Conservation (phyloP, 2,329 filamentous ascomycete species). For the Rhynchosporium graminicola region DNA sequence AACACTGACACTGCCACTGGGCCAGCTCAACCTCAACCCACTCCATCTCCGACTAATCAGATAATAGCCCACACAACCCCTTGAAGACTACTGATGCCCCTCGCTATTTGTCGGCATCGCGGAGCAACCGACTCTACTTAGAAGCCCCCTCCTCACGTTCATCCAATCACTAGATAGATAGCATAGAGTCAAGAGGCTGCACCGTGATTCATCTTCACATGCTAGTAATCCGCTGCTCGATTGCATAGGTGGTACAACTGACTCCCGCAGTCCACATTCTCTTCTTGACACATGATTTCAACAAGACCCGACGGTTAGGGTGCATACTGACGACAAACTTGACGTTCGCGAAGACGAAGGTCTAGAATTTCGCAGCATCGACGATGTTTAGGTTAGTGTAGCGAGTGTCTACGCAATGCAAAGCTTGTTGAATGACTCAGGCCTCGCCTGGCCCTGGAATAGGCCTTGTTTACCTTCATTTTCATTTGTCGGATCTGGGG, state of each 20-base stretch:
- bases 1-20: background rate
- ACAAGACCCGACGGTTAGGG: constrained; percentile 32
- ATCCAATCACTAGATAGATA: constrained; percentile 4
- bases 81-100: constrained; percentile 9
- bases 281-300: constrained; percentile 35
- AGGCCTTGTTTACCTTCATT: constrained; percentile 37
- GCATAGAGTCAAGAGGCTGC: constrained; percentile 24
- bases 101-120: constrained; percentile 13
- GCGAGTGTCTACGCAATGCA: constrained; percentile 4
- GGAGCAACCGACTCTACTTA: background rate
- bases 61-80: constrained; percentile 11
- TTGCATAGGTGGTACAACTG: constrained; percentile 25
- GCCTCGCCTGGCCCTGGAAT: constrained; percentile 31
- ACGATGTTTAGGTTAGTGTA: background rate
- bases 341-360: constrained; percentile 22
- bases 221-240: constrained; percentile 18
- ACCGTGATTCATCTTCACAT: constrained; percentile 24
- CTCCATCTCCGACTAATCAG: constrained; percentile 17
- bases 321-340: constrained; percentile 21
- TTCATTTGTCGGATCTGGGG: constrained; percentile 20
- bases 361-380: background rate
- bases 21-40: constrained; percentile 7
- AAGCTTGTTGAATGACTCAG: constrained; percentile 17
- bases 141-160: constrained; percentile 7
- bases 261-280: constrained; percentile 30